These are phyloP conservation scores for Fusarium redolens DNA, from an alignment of 2,329 filamentous ascomycete species.

Conservation along the genomic window DNA sequence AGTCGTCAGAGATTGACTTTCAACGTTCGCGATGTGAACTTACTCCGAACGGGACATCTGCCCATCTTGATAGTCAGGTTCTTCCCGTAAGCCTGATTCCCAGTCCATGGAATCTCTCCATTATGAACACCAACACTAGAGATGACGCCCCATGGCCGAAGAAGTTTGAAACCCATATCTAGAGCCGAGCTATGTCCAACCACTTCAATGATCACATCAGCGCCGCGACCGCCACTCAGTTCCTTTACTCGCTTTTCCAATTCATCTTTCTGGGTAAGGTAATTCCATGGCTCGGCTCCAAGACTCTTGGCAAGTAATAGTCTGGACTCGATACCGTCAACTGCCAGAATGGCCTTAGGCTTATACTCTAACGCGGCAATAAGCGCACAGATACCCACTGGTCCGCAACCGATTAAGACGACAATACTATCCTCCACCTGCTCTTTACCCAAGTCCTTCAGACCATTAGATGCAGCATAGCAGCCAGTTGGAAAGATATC, in stretches of 20 bases:
- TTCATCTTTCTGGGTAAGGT: constrained; percentile 71
- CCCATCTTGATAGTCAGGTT: constrained; percentile 77
- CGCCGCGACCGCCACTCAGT: constrained; percentile 80
- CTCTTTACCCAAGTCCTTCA: neutral
- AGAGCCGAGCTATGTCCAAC: constrained; percentile 75
- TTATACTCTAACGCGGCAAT: constrained; percentile 20
- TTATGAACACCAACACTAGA: constrained; percentile 79
- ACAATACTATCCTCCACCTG: neutral
- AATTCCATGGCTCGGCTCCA: constrained; percentile 69
- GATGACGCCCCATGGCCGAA: constrained; percentile 76
- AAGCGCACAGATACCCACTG: constrained; percentile 30
- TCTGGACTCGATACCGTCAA: constrained; percentile 25
- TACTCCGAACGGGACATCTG: constrained; percentile 71
- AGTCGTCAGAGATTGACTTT: constrained; percentile 32
- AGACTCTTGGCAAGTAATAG: constrained; percentile 1
- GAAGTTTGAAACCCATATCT: constrained; percentile 70
- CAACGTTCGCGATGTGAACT: constrained; percentile 39
- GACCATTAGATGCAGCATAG: constrained; percentile 67
- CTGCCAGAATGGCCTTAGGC: constrained; percentile 12
- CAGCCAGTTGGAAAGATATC: constrained; percentile 37
- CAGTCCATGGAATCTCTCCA: constrained; percentile 72
- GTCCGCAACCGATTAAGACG: constrained; percentile 29
- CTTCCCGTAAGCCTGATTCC: constrained; percentile 70
- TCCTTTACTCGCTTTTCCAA: constrained; percentile 76
- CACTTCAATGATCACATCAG: constrained; percentile 82